Evolutionary conservation across 139 green algal genomes (phyloP), one percentile per base, ranked within the genome.

Genomic region (Gonium pectorale): DNA sequence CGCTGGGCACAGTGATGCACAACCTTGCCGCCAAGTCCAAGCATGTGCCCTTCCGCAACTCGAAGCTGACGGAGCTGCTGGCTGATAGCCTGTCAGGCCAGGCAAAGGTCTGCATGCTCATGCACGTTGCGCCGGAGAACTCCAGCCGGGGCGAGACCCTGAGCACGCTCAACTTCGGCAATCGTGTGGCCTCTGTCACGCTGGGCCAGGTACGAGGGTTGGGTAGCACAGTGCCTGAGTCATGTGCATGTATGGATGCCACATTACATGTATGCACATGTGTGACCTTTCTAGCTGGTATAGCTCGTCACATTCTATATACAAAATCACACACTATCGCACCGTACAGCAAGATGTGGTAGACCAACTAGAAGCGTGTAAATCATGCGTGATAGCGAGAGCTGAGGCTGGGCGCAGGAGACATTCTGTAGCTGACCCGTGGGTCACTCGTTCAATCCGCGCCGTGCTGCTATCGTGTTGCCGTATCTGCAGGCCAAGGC

Each of bases 1-100:
- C 95, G 8, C 92, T 98, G 22, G 95, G 95, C 79, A 88, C 90
- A 46, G 96, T 98, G 24, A 98, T 98, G 94, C 82, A 91, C 22
- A 92, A 90, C 2, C 89, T 98, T 40, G 94, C 94, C 5, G 92
- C 93, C 87, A 90, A 94, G 64, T 59, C 82, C 17, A 81, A 85
- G 35, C 95, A 98, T 86, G 86, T 98, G 24, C 96, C 96, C 51
- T 98, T 95, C 90, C 91, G 96, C 41, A 95, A 98, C 93, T 93
- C 81, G 83, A 98, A 98, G 93, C 94, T 99, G 19, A 99, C 96
- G 21, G 91, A 96, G 89, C 89, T 99, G 73, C 93, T 99, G 59
- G 86, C 93, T 79, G 96, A 98, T 92, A 95, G 90, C 68, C 87
- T 98, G 73, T 92, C 87, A n/a, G 95, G 95, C 11, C 85, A 96